Percentiles rank a stretch among this genome's conserved stretches.
These are phyloP conservation scores for Annulohypoxylon nitens DNA, from an alignment of 495 filamentous ascomycete genomes.

Conservation along the genomic window DNA sequence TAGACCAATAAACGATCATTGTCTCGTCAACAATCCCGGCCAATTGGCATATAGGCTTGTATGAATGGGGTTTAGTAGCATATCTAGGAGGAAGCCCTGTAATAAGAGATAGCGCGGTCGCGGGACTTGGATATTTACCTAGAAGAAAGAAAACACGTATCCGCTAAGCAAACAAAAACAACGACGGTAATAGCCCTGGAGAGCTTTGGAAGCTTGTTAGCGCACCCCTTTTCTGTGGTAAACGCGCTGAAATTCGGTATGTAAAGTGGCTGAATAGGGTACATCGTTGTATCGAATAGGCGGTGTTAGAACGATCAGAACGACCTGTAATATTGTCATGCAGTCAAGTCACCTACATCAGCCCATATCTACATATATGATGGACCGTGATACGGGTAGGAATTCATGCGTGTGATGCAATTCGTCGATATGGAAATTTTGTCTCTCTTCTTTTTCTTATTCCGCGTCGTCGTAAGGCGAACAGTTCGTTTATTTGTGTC, in stretches of 20 bases:
- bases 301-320: constrained; percentile 19
- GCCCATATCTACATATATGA: constrained; percentile 36
- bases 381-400: constrained; percentile 31
- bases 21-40: constrained; percentile 50
- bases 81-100: constrained; percentile 24
- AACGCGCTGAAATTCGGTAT: constrained; percentile 2
- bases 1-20: constrained; percentile 46
- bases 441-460: constrained; percentile 6
- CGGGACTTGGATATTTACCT: constrained; percentile 27
- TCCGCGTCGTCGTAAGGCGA: neutral
- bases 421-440: constrained; percentile 8
- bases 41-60: constrained; percentile 41
- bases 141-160: constrained; percentile 35
- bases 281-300: constrained; percentile 31
- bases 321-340: constrained; percentile 33
- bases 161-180: constrained; percentile 39
- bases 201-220: constrained; percentile 19
- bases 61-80: constrained; percentile 37
- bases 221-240: constrained; percentile 20
- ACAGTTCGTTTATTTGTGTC: constrained; percentile 1
- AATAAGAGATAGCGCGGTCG: constrained; percentile 42
- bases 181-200: constrained; percentile 1
- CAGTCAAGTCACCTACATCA: constrained; percentile 34
- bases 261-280: constrained; percentile 7
- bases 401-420: constrained; percentile 28